Conservation (phyloP, 176 grass and related monocot genomes). For the Tillandsia fasciculata region DNA sequence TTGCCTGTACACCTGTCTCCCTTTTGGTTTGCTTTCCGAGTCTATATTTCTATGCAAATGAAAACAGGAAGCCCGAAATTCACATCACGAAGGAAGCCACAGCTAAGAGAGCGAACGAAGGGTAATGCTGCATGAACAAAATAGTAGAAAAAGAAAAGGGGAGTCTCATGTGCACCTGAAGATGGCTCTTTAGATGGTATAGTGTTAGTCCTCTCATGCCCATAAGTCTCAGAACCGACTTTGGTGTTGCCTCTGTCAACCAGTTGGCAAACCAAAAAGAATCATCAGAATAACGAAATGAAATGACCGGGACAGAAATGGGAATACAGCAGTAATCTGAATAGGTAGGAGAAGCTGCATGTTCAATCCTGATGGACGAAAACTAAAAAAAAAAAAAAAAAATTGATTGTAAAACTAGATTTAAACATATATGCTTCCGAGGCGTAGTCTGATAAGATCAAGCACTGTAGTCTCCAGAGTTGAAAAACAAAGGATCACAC, state of each 20-base stretch:
- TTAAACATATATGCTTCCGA: too few relatives aligned
- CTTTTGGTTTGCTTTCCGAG: slow-evolving; percentile 68
- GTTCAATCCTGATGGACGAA: too few relatives aligned
- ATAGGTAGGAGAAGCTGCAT: too few relatives aligned
- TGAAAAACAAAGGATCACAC: too few relatives aligned
- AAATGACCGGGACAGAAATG: too few relatives aligned
- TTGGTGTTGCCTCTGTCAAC: slow-evolving; percentile 75
- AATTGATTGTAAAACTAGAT: too few relatives aligned
- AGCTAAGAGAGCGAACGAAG: background rate
- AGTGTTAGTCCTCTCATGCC: slow-evolving; percentile 85
- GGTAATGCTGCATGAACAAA: background rate
- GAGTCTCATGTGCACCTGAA: slow-evolving; percentile 42
- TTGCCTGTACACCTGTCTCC: slow-evolving; percentile 44
- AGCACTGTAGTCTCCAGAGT: too few relatives aligned
- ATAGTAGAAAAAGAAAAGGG: background rate
- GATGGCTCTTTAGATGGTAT: slow-evolving; percentile 94
- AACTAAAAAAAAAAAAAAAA: too few relatives aligned
- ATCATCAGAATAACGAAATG: too few relatives aligned
- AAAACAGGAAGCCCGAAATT: background rate
- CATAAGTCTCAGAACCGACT: slow-evolving; percentile 90
- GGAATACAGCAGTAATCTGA: too few relatives aligned
- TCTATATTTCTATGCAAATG: slow-evolving; percentile 68
- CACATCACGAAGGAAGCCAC: background rate
- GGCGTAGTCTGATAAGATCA: too few relatives aligned
- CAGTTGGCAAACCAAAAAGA: too few relatives aligned